Evolutionary conservation across 805 yeast genomes (phyloP).

Genomic region (Wickerhamomyces queroliae): DNA sequence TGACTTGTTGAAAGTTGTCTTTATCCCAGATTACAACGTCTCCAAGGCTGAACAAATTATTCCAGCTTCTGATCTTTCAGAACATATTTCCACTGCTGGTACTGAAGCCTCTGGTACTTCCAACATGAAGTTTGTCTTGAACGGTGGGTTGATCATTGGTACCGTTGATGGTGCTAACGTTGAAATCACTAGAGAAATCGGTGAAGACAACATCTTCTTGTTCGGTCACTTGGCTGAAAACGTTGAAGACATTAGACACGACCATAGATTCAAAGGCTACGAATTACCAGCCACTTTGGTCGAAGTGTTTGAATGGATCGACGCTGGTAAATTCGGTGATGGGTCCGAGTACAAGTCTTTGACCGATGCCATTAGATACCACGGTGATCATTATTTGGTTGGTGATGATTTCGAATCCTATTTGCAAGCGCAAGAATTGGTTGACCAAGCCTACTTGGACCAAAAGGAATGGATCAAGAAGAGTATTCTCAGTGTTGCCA

Average conservation of each 20-base stretch:
- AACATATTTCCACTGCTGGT: constrained; percentile 95
- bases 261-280: constrained; percentile 55
- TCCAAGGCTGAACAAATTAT: constrained; percentile 88
- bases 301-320: constrained; percentile 61
- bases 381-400: constrained; percentile 84
- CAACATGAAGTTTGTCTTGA: constrained; percentile 90
- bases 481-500: constrained; percentile 75
- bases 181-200: constrained; percentile 89
- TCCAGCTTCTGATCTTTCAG: constrained; percentile 87
- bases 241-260: constrained; percentile 78
- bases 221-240: constrained; percentile 89
- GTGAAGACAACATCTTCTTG: constrained; percentile 87
- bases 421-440: constrained; percentile 70
- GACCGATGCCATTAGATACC: constrained; percentile 60
- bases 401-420: constrained; percentile 87
- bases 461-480: constrained; percentile 73
- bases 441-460: constrained; percentile 66
- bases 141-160: constrained; percentile 91
- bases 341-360: constrained; percentile 59
- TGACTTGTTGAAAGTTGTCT: constrained; percentile 77
- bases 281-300: constrained; percentile 53
- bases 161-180: constrained; percentile 97
- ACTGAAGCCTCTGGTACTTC: constrained; percentile 97
- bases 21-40: constrained; percentile 89
- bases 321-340: constrained; percentile 67